Percentiles rank a stretch among this genome's conserved stretches.
Evolutionary conservation across 2,329 filamentous ascomycete genomes (phyloP).

Genomic region (Xylaria hypoxylon): DNA sequence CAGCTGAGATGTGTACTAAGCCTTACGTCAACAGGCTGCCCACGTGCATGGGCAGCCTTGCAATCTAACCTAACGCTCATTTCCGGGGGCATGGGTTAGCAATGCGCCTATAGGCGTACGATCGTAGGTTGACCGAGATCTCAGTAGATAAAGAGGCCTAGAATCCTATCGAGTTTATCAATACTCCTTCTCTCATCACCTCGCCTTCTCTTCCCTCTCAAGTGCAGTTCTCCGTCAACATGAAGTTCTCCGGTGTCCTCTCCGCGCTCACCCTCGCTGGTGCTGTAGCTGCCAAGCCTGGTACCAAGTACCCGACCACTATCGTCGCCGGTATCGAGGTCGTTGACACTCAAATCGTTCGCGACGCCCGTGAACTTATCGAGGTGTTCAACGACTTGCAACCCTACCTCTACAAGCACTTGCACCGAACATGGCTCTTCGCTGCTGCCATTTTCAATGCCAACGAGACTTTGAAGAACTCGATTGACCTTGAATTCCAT

Average conservation of each 20-base stretch:
- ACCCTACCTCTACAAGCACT: constrained; percentile 28
- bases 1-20: constrained; percentile 31
- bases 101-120: constrained; percentile 9
- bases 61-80: constrained; percentile 3
- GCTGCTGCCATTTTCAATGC: constrained; percentile 25
- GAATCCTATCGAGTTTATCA: background rate
- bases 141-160: constrained; percentile 15
- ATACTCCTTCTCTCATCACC: background rate
- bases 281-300: background rate
- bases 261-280: constrained; percentile 18
- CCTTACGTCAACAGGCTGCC: constrained; percentile 9
- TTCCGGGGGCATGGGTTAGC: constrained; percentile 4
- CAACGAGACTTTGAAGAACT: constrained; percentile 28
- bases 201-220: constrained; percentile 14
- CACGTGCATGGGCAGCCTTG: constrained; percentile 30
- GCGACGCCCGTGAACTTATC: constrained; percentile 20
- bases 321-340: constrained; percentile 26
- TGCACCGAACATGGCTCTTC: constrained; percentile 29
- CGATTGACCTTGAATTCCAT: constrained; percentile 26
- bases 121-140: background rate
- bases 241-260: constrained; percentile 24
- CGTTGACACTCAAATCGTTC: constrained; percentile 27
- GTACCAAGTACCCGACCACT: constrained; percentile 25
- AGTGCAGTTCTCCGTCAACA: constrained; percentile 28
- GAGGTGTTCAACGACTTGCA: constrained; percentile 20